Base-by-base conservation (phyloP, 208 protist genomes). In the Borovskyia barvae region DNA sequence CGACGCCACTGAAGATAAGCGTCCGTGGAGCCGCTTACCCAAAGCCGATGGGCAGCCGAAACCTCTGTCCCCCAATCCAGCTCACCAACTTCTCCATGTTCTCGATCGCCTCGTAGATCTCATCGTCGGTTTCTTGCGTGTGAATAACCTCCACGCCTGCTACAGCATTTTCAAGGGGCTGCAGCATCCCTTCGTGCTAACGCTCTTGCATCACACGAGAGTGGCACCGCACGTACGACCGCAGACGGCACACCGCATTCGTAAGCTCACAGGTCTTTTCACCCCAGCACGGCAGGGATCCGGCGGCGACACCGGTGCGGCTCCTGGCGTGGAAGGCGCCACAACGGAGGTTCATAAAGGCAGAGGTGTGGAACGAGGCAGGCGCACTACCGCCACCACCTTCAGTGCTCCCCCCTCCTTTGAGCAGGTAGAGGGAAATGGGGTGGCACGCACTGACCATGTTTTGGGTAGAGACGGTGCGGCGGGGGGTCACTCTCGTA, bases 141-240 rank as follows among this genome's bases (percentile, higher is more conserved):
- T 80, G 22, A 86, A 85, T 66, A 82, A 90, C 59, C 22, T 90
- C 5, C 72, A 86, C 42, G 72, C 60, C 30, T 70, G 66, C 8
- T 66, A 78, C 65, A 75, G 63, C 29, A 29, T 84, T 48, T 70
- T 76, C 56, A 48, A 61, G 17, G 73, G 54, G 20, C 64, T 84
- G 28, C 29, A 56, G 5, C 79, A 86, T 55, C 75, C 82, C 3
- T 71, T 79, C 53, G 48, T 88, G 17, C 40, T 46, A 41, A 66
- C 61, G 29, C 29, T 79, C 15, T 26, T 72, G 4, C 46, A 33
- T 0, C 67, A 77, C 42, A 67, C 51, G 12, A 14, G 30, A 0
- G 5, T 80, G 14, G 12, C 32, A n/a, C 7, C 28, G 2, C 22
- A 54, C 17, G 22, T 77, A 19, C 48, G 49, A 36, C 15, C 47